Evolutionary conservation across 208 protist genomes (phyloP).

Genomic region (Polymyxa betae): DNA sequence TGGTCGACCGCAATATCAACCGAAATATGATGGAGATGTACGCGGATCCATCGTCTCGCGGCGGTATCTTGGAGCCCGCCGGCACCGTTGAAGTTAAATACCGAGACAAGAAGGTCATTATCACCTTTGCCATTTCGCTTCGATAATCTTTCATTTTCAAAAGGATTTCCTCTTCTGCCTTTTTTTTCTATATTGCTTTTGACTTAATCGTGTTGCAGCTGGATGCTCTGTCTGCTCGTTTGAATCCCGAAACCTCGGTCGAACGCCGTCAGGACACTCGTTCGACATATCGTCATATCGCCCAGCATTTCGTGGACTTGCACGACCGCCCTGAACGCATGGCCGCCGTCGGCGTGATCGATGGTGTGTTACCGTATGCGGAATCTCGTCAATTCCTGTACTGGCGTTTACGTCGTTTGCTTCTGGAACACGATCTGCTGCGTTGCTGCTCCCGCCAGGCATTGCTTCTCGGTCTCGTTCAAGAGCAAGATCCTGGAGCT

Average conservation of each 20-base stretch:
- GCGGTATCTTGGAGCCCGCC: slow-evolving; percentile 90
- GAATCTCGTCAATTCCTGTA: slow-evolving; percentile 85
- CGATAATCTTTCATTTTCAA: too few relatives aligned
- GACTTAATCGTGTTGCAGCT: slow-evolving; percentile 84
- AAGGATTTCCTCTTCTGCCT: too few relatives aligned
- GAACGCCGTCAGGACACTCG: not conserved
- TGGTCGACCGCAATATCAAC: slow-evolving; percentile 96
- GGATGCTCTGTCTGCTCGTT: not conserved
- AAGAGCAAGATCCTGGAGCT: too few relatives aligned
- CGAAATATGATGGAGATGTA: slow-evolving; percentile 96
- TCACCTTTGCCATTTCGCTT: too few relatives aligned
- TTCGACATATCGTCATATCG: slow-evolving; percentile 87
- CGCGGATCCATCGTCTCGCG: slow-evolving; percentile 83
- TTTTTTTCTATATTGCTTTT: too few relatives aligned
- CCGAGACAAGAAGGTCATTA: too few relatives aligned
- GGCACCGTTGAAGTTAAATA: slow-evolving; percentile 95
- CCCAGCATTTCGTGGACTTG: slow-evolving; percentile 90
- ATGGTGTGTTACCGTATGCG: slow-evolving; percentile 84
- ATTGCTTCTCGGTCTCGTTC: too few relatives aligned
- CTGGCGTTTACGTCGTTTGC: slow-evolving; percentile 83
- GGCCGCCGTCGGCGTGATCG: slow-evolving; percentile 86
- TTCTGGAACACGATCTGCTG: too few relatives aligned
- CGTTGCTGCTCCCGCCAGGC: too few relatives aligned
- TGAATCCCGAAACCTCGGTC: not conserved
- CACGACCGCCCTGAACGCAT: slow-evolving; percentile 94